Percentiles rank a stretch among this genome's conserved stretches.
These are phyloP conservation scores for Tuber aestivum DNA, from an alignment of 495 filamentous ascomycete genomes.

Conservation along the genomic window DNA sequence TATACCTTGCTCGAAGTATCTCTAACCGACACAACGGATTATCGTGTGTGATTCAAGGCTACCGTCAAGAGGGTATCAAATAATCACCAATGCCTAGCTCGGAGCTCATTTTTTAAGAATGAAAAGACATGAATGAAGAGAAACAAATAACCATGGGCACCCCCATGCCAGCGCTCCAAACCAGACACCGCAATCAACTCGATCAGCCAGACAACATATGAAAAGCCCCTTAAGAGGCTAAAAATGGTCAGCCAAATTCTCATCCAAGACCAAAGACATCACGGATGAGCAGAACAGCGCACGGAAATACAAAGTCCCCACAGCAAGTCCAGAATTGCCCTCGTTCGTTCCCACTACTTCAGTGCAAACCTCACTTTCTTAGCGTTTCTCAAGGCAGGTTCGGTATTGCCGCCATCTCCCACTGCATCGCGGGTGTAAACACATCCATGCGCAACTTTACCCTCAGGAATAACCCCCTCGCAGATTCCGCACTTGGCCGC, in stretches of 20 bases:
- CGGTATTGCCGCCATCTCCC: background rate
- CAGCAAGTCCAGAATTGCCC: background rate
- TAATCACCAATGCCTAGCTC: background rate
- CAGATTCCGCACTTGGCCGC: background rate
- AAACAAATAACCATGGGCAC: background rate
- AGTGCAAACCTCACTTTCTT: conserved; percentile 3
- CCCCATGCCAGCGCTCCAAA: background rate
- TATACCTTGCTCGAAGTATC: background rate
- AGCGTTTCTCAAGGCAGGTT: background rate
- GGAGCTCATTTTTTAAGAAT: background rate
- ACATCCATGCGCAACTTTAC: background rate
- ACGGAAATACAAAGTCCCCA: background rate
- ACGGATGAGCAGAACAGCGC: background rate
- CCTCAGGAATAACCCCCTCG: background rate
- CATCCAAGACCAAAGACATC: background rate
- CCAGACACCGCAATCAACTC: background rate
- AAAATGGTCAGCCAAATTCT: background rate
- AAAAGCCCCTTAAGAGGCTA: background rate
- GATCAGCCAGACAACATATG: background rate
- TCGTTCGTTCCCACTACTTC: background rate
- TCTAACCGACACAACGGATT: background rate
- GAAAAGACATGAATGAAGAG: background rate
- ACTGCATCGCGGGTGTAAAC: background rate
- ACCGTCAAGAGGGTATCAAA: background rate
- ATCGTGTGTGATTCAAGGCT: background rate